Evolutionary conservation across 805 yeast species (phyloP), one percentile per base, ranked within the genome.

Genomic region (Saccharomycopsis olivae): DNA sequence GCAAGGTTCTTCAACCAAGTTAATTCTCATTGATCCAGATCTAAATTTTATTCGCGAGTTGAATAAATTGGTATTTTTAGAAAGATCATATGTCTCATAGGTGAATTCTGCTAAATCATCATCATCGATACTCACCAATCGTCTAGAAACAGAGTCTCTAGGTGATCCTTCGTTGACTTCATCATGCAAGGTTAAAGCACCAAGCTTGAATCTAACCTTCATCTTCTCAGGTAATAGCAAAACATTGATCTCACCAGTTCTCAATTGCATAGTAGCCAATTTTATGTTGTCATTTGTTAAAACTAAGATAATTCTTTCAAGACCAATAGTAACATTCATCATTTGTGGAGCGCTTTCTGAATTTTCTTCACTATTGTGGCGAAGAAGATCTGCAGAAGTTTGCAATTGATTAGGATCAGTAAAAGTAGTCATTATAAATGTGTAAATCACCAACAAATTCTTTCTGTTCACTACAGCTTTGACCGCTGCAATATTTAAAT

Each of bases 341-440:
- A 76, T 81, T 49, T 80, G 84, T 0, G 94, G 92, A 0, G 87
- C 69, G 13, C 68, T 65, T 10, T 68, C 75, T 18, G 59, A 63
- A 45, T 71, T 72, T 28, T 68, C 61, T n/a, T 66, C 73, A 47
- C 71, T 71, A 50, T 79, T 79, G 50, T 81, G 88, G 40, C 78
- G 73, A 43, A 81, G 62, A 23, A 66, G 75, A 60, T 79, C 88
- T 0, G 87, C 79, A 1, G 85, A 83, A 1, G 75, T 62, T 32
- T 73, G 75, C 4, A 72, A 73, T 1, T 81, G 78, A 46, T 74
- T 69, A 0, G 95, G 95, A 57, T 79, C 79, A 0, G 96, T 81
- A 55, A 92, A 92, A 0, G 97, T 92, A 33, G 86, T 82, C 52
- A 88, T 62, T 2, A 82, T 66, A 55, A 79, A 92, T 55, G 87